Evolutionary conservation across 148 eudicot genomes (phyloP).

Genomic region (Chenopodium suecicum): DNA sequence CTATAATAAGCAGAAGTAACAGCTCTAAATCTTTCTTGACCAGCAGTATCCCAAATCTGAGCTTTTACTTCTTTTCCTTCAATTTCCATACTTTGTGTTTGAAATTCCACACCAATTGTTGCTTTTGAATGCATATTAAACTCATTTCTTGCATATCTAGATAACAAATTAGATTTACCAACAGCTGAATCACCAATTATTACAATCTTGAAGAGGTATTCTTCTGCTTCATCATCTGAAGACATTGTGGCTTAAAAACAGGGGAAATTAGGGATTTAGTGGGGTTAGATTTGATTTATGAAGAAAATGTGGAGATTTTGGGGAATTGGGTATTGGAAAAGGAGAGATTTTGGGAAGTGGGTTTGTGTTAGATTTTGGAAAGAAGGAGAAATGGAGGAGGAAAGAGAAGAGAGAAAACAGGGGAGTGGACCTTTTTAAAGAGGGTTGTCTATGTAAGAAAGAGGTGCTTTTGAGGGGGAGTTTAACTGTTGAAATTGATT

Average conservation of each 20-base stretch:
- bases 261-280: neutral
- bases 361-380: constrained; percentile 23
- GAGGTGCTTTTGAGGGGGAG: too few species aligned
- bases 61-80: constrained; percentile 64
- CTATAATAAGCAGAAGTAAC: constrained; percentile 75
- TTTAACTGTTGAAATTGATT: too few species aligned
- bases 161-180: constrained; percentile 55
- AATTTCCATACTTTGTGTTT: constrained; percentile 56
- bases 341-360: constrained; percentile 27
- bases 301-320: constrained; percentile 4
- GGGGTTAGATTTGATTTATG: neutral
- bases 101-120: constrained; percentile 66
- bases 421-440: constrained; percentile 13
- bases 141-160: constrained; percentile 57
- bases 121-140: constrained; percentile 57
- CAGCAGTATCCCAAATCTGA: constrained; percentile 80
- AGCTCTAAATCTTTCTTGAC: constrained; percentile 65
- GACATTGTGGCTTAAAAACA: constrained; percentile 23
- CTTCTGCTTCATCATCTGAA: constrained; percentile 66
- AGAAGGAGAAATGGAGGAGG: constrained; percentile 8
- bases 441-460: neutral
- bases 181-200: constrained; percentile 70
- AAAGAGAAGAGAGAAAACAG: constrained; percentile 5
- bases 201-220: constrained; percentile 64
- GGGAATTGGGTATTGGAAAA: constrained; percentile 23